These are phyloP conservation scores for Quercus ilex DNA, from an alignment of 306 rosid species.

Conservation along the genomic window DNA sequence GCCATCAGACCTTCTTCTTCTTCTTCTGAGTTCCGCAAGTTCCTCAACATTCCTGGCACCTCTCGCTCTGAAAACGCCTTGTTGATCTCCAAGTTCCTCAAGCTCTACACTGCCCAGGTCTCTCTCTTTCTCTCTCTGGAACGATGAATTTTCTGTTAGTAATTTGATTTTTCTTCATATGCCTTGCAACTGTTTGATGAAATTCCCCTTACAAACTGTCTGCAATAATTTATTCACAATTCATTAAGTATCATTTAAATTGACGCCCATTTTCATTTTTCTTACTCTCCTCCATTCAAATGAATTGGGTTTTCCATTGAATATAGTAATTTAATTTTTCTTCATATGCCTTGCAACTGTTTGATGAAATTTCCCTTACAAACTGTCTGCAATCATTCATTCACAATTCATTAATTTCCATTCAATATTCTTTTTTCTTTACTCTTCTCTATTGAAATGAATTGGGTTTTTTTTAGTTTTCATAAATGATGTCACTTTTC, in stretches of 20 bases:
- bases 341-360: not conserved
- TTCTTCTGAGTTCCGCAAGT: conserved; percentile 20
- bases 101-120: conserved; percentile 26
- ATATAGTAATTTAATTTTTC: not conserved
- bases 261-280: not conserved
- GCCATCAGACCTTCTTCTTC: not conserved
- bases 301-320: not conserved
- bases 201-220: not conserved
- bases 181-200: not conserved
- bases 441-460: too few relatives aligned
- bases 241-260: not conserved
- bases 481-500: not conserved
- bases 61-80: conserved; percentile 26
- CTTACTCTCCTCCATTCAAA: too few relatives aligned
- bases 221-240: not conserved
- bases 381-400: not conserved
- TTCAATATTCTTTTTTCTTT: not conserved
- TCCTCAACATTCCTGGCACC: conserved; percentile 21
- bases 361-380: not conserved
- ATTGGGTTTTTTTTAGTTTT: not conserved
- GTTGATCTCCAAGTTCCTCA: conserved; percentile 31
- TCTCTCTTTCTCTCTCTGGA: not conserved
- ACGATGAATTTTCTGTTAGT: not conserved
- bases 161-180: not conserved
- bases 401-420: not conserved